Evolutionary conservation across 2,329 filamentous ascomycete genomes (phyloP), one percentile per base, ranked within the genome.

Genomic region (Nemania abortiva): DNA sequence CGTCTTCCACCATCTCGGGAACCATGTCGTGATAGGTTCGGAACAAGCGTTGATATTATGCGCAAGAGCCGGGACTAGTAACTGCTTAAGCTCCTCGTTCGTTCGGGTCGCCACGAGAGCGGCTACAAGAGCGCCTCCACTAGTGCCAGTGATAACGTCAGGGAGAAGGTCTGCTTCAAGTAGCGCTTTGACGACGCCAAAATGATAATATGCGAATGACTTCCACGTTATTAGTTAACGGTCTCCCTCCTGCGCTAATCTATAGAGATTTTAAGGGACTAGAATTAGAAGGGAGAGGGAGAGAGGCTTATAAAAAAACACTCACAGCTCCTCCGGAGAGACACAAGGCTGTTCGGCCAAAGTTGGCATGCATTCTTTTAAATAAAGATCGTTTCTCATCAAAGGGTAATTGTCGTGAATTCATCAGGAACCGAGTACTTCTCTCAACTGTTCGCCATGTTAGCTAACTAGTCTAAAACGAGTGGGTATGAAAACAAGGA

Each of bases 181-280:
- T 4, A 98, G 86, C 9, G 95, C 95, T 79, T 94, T 95, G 58
- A 96, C 89, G 10, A 99, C 93, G 11, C 96, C 96, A 72, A 98
- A 94, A 79, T 99, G 96, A 79, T 98, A 98, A 79, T 97, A 98
- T 5, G 96, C 94, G 81, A 99, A 98, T 0, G 92, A 93, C 69
- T 70, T 42, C 18, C 24, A 42, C 22, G 22, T 42, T 1, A 34
- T 20, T 15, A 49, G 50, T 66, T 57, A 68, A 62, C 11, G 15
- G 15, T 49, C 10, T 58, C 13, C n/a, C 37, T 22, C 34, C 29
- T 37, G 15, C 3, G n/a, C n/a, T 22, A 58, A 6, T 45, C 20
- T 27, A 61, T 53, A 31, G 31, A 34, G 22, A 24, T 20, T 18
- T 5, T 7, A 3, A 57, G 20, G 45, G 37, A 11, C 18, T 0